phyloP scores from a whole-genome alignment of 2,329 filamentous ascomycete genomes.

The Fusarium brevicatenulatum region DNA sequence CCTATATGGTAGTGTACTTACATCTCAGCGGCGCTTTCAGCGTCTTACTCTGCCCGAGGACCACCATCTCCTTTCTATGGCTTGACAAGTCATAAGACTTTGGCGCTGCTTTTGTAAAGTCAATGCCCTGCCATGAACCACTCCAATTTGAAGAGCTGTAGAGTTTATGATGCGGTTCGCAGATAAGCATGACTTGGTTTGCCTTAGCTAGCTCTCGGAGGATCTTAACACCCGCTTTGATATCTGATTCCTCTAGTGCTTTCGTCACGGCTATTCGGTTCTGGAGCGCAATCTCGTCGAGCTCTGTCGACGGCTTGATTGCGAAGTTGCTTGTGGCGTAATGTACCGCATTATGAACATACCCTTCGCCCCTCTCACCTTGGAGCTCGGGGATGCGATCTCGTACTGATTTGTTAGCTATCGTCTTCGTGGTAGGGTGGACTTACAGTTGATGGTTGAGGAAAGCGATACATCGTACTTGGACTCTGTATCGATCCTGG shows the following conservation, averaged over 20 bases:
- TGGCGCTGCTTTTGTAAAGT: neutral
- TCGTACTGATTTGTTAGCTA: neutral
- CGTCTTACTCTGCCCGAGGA: neutral
- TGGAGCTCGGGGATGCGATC: neutral
- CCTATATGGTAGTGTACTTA: neutral
- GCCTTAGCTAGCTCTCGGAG: neutral
- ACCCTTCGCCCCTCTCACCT: neutral
- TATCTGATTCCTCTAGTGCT: neutral
- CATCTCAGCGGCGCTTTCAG: neutral
- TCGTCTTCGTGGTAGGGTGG: fast-evolving
- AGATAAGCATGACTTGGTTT: conserved; percentile 1
- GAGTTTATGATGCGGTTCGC: neutral
- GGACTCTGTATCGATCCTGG: neutral
- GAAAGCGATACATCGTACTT: neutral
- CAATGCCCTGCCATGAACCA: conserved; percentile 1
- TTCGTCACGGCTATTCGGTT: neutral
- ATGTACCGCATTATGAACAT: neutral
- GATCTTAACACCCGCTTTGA: neutral
- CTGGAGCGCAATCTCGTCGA: neutral
- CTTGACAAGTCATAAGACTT: neutral
- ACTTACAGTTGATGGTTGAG: conserved; percentile 2
- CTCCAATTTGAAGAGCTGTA: conserved; percentile 15
- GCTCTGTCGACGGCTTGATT: neutral
- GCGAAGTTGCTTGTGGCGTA: neutral
- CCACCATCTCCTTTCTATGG: neutral